phyloP scores from a whole-genome alignment of 164 flowering plant genomes.

The Brasenia schreberi region DNA sequence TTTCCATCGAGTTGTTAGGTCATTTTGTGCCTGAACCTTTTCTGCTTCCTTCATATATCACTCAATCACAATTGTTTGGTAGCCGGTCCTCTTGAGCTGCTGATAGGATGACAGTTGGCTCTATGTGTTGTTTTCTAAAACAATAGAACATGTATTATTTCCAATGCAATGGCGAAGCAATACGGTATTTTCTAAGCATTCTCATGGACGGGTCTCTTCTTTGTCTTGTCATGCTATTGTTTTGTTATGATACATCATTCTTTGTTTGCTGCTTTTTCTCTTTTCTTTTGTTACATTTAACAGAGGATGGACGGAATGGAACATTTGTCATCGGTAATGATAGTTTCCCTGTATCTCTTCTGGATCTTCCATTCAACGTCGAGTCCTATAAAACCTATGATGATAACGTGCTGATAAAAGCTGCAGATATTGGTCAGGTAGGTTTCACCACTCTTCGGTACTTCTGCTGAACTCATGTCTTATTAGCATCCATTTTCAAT shows the following conservation, averaged over 20 bases:
- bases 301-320: constrained; percentile 72
- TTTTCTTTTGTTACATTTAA: constrained; percentile 2
- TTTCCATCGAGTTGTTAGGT: too few species aligned
- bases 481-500: not conserved
- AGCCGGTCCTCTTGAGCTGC: too few species aligned
- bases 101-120: too few species aligned
- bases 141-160: too few species aligned
- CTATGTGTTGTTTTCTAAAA: too few species aligned
- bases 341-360: constrained; percentile 61
- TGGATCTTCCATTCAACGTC: constrained; percentile 84
- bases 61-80: too few species aligned
- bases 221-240: not conserved
- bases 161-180: too few species aligned
- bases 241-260: not conserved
- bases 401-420: constrained; percentile 73
- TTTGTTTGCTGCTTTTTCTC: too few species aligned
- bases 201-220: too few species aligned
- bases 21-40: too few species aligned
- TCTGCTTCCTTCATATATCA: too few species aligned
- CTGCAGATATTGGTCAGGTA: constrained; percentile 92
- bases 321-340: constrained; percentile 64
- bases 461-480: not conserved
- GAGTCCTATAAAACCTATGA: constrained; percentile 96
- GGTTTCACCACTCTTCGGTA: not conserved
- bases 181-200: too few species aligned